Base-by-base conservation (phyloP, 148 eudicot species). In the Oxyria digyna region DNA sequence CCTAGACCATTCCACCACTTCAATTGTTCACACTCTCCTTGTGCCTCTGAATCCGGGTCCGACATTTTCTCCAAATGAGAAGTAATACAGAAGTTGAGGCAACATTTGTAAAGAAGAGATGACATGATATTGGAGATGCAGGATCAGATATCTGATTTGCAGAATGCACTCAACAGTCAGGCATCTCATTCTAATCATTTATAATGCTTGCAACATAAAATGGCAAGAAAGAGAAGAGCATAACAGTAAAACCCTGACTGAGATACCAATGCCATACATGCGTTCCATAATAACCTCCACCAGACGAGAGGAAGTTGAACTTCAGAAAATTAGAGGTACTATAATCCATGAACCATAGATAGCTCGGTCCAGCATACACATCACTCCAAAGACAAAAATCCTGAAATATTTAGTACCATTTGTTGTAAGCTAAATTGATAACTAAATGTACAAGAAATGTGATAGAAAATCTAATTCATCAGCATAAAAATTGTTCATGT, bases 261-360 rank as follows among this genome's bases (percentile, higher is more conserved):
- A 94, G 81, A 85, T 90, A 94, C 99, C 99, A 94, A 74, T 94
- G 97, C 97, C 96, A 94, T 24, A 72, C 72, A 70, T 94, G 99
- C 78, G 99, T 94, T 81, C 99, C 99, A 71, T 94, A 94, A 74
- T 94, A 94, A 88, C 90, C 97, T 72, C 96, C 99, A 29, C 99
- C 99, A 74, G 99, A 79, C 18, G 97, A 94, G 69, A 94, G 82
- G 78, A 94, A 88, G 82, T 94, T 94, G 87, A 94, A 94, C 76
- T 81, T 94, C 59, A 94, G 78, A 81, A 94, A 94, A 71, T 94
- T 94, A 86, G 79, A 74, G 97, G 99, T 18, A 94, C 99, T 49
- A 90, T 67, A 68, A 87, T 80, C 99, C 99, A 94, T 33, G 97
- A 85, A 49, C 93, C 96, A 64, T 94, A 90, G 73, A 90, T 82